phyloP scores from a whole-genome alignment of 2,329 filamentous ascomycete species.

The Dendrostoma leiphaemia region DNA sequence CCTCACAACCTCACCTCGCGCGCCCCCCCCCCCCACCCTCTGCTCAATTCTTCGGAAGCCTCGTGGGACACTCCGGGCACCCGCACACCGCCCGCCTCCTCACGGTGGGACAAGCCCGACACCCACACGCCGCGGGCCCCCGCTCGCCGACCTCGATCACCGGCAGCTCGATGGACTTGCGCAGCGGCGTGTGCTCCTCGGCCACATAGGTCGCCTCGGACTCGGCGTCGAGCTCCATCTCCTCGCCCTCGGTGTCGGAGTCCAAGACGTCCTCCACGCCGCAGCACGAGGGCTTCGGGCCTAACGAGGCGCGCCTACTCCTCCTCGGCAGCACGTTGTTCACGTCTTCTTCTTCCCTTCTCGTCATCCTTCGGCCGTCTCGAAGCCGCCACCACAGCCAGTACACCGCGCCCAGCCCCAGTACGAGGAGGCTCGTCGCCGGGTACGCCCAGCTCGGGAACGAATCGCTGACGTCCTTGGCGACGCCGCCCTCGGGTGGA shows the following conservation, averaged over 20 bases:
- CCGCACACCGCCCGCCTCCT: conserved; percentile 9
- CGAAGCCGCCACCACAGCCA: conserved; percentile 33
- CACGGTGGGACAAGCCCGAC: conserved; percentile 4
- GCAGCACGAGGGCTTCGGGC: not conserved
- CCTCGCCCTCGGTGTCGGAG: not conserved
- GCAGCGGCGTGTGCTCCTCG: not conserved
- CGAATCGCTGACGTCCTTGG: conserved; percentile 21
- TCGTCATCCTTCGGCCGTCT: conserved; percentile 5
- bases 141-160: not conserved
- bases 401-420: conserved; percentile 32
- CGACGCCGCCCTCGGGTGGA: conserved; percentile 25
- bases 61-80: conserved; percentile 7
- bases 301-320: not conserved
- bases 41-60: too few species aligned
- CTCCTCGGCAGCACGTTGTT: not conserved
- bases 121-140: conserved; percentile 2
- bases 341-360: not conserved
- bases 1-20: not conserved
- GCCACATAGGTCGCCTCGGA: not conserved
- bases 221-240: not conserved
- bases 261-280: not conserved
- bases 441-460: conserved; percentile 37
- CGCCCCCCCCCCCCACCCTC: too few species aligned
- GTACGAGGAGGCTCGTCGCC: conserved; percentile 31
- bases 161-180: conserved; percentile 3